These are phyloP conservation scores for Datura wrightii DNA, from an alignment of 257 asterid genomes.

Conservation along the genomic window DNA sequence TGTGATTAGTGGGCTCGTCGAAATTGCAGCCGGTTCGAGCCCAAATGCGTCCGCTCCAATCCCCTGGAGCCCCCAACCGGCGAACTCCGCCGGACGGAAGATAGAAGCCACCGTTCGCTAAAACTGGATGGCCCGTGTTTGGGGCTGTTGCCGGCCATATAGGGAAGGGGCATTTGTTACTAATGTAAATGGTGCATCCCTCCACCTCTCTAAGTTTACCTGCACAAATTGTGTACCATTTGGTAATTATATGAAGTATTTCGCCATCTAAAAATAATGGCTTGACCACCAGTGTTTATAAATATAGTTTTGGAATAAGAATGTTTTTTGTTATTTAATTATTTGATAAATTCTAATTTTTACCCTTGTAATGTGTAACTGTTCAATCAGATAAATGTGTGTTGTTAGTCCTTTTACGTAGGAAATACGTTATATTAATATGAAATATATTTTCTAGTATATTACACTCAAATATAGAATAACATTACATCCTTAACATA, in stretches of 20 bases:
- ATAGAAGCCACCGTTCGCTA: conserved; percentile 77
- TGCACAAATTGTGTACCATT: background rate
- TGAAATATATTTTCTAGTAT: background rate
- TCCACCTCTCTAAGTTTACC: conserved; percentile 31
- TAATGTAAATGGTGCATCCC: conserved; percentile 65
- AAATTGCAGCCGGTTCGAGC: conserved; percentile 85
- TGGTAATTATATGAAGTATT: too few relatives aligned
- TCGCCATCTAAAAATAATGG: background rate
- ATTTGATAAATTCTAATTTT: background rate
- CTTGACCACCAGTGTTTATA: background rate
- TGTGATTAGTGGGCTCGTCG: conserved; percentile 32
- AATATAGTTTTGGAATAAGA: too few relatives aligned
- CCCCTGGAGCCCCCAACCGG: conserved; percentile 51
- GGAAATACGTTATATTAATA: background rate
- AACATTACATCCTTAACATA: background rate
- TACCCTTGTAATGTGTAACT: background rate
- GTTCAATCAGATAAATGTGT: background rate
- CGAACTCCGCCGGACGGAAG: conserved; percentile 53
- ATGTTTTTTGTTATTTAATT: too few relatives aligned
- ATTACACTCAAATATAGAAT: background rate
- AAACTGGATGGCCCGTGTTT: conserved; percentile 63
- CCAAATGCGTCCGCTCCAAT: conserved; percentile 89
- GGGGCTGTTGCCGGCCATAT: conserved; percentile 94
- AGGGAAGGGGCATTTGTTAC: conserved; percentile 76
- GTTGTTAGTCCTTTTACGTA: background rate